Evolutionary conservation across 805 yeast genomes (phyloP), one percentile per base, ranked within the genome.

Genomic region (Candida alai): DNA sequence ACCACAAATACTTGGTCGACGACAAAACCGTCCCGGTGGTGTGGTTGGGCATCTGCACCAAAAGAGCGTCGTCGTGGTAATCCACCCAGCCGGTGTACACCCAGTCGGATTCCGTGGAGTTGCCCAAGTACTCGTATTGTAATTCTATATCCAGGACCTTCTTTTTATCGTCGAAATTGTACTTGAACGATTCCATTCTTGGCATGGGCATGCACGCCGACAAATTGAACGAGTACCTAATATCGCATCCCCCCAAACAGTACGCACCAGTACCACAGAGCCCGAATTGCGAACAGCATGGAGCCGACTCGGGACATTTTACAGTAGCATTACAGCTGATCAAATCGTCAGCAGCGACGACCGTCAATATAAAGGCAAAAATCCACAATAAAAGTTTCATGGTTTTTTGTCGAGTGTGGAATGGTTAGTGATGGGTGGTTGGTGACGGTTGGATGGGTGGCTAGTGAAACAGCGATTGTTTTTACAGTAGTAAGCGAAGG

Each of bases 181-280:
- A 74, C 2, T 52, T 39, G 23, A 67, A 52, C 8, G 45, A 31
- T 49, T 68, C 56, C 70, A 94, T 86, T 5, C 78, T 66, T 9
- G 97, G 96, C 74, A 76, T 74, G 5, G 97, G 88, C 78, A 86
- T 75, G 62, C 97, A 89, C 1, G 96, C 77, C 9, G 74, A 62
- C 34, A 74, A 51, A 43, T 70, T 70, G 63, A 58, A 78, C 4
- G 95, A 84, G 51, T 48, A 79, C 41, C 78, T 65, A 24, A 93
- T 83, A 60, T 88, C 85, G 66, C 97, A 89, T 21, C 94, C 90
- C 40, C 90, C 93, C 34, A 88, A 67, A 67, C 97, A 89, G 60
- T 70, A 71, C 12, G 70, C 56, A 15, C 94, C 94, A 16, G 79
- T 73, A 48, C 94, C 94, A 65, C 94, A 85, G 20, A 60, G 65